These are phyloP conservation scores for Gaultheria prostrata DNA, from an alignment of 148 eudicot species.

Conservation along the genomic window DNA sequence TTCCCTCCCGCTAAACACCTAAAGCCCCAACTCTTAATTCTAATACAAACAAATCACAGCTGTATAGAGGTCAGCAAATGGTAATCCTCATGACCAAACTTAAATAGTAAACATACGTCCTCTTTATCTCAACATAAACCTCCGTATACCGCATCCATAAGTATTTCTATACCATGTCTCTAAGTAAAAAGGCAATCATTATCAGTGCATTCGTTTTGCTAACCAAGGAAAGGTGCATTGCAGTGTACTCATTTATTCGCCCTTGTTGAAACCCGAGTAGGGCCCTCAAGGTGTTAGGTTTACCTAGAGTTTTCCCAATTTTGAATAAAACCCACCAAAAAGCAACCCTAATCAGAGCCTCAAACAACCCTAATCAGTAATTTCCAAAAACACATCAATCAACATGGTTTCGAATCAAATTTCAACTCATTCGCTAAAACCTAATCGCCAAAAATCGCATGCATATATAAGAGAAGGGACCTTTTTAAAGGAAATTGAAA, in stretches of 20 bases:
- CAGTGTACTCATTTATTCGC: no score
- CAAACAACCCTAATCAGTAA: background rate
- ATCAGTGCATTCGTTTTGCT: background rate
- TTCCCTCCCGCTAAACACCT: background rate
- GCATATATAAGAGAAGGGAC: background rate
- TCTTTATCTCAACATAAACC: background rate
- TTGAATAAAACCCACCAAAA: background rate
- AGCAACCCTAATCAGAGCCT: background rate
- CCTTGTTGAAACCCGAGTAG: no score
- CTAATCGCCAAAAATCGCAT: no score
- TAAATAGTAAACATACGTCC: background rate
- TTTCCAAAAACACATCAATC: background rate
- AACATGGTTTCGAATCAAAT: background rate
- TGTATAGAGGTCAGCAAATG: background rate
- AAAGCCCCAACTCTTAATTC: background rate
- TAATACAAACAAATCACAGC: background rate
- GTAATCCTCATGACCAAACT: background rate
- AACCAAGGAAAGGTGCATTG: no score
- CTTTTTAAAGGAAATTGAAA: background rate
- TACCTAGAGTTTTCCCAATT: no score
- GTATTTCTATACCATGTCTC: background rate
- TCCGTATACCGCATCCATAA: no score
- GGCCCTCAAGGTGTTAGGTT: no score
- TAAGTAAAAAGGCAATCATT: background rate
- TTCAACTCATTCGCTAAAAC: background rate